Evolutionary conservation across 176 grass and related monocot species (phyloP).

Genomic region (Juncus effusus): DNA sequence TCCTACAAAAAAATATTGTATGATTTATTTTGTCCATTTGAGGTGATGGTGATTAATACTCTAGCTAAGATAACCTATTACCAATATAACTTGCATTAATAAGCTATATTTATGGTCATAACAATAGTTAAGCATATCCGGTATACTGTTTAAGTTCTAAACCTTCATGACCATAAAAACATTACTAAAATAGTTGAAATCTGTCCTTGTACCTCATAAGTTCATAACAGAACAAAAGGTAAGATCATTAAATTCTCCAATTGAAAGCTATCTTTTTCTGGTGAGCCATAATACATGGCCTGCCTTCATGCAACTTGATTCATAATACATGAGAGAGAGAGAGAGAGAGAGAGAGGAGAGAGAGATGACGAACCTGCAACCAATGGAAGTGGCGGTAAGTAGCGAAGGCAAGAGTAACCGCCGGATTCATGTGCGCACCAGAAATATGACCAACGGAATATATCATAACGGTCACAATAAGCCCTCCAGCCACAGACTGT

Average conservation of each 20-base stretch:
- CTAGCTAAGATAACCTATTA: too few species aligned
- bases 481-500: slow-evolving; percentile 75
- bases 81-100: too few species aligned
- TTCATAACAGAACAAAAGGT: not conserved
- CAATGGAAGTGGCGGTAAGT: slow-evolving; percentile 81
- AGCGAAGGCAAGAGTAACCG: slow-evolving; percentile 89
- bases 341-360: not conserved
- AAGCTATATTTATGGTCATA: too few species aligned
- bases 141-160: too few species aligned
- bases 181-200: too few species aligned
- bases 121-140: too few species aligned
- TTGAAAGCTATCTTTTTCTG: slow-evolving; percentile 5
- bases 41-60: too few species aligned
- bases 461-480: slow-evolving; percentile 98
- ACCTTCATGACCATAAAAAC: too few species aligned
- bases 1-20: too few species aligned
- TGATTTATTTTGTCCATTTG: too few species aligned
- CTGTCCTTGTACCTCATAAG: too few species aligned
- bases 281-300: not conserved
- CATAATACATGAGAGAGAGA: slow-evolving; percentile 2
- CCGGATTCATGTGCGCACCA: slow-evolving; percentile 98
- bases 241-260: slow-evolving; percentile 12
- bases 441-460: slow-evolving; percentile 96
- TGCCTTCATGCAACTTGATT: not conserved
- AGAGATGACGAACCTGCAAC: slow-evolving; percentile 52